These are phyloP conservation scores for Rosellinia necatrix DNA, from an alignment of 2,329 filamentous ascomycete species.

Conservation along the genomic window DNA sequence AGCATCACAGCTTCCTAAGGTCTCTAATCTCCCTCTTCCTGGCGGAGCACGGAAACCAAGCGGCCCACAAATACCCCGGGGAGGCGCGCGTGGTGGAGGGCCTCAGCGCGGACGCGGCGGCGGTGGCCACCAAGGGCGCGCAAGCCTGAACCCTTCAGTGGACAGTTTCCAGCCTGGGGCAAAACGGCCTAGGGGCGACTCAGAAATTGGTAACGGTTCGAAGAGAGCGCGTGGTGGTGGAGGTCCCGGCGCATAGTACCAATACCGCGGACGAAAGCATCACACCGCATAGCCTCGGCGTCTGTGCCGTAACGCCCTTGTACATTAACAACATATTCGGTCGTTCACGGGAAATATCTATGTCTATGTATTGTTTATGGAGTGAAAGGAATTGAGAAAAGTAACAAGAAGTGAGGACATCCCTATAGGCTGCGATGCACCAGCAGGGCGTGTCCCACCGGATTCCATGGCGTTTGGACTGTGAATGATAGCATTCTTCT, in stretches of 20 bases:
- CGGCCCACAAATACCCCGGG: slow-evolving; percentile 34
- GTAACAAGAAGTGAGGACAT: neutral
- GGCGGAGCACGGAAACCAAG: slow-evolving; percentile 43
- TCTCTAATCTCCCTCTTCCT: slow-evolving; percentile 45
- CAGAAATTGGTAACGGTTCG: slow-evolving; percentile 44
- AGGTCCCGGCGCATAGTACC: slow-evolving; percentile 27
- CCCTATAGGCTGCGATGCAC: neutral
- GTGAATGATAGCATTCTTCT: slow-evolving; percentile 27
- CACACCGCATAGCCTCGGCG: neutral
- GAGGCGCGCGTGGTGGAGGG: slow-evolving; percentile 41
- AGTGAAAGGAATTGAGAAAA: slow-evolving; percentile 12
- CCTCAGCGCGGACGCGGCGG: slow-evolving; percentile 46
- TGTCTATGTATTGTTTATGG: slow-evolving; percentile 12
- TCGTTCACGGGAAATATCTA: neutral
- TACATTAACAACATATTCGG: slow-evolving; percentile 19
- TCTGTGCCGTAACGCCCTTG: slow-evolving; percentile 9
- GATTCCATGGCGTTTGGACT: slow-evolving; percentile 18
- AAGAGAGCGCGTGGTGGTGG: slow-evolving; percentile 46
- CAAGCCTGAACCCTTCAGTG: slow-evolving; percentile 53
- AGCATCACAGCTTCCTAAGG: slow-evolving; percentile 41
- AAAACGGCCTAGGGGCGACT: slow-evolving; percentile 59
- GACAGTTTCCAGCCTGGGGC: slow-evolving; percentile 60
- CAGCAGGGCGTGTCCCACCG: too few species aligned
- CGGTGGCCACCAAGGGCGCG: slow-evolving; percentile 41
- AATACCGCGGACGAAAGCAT: neutral